Conservation (phyloP, 2,329 filamentous ascomycete species). For the Penicillium sp. region DNA sequence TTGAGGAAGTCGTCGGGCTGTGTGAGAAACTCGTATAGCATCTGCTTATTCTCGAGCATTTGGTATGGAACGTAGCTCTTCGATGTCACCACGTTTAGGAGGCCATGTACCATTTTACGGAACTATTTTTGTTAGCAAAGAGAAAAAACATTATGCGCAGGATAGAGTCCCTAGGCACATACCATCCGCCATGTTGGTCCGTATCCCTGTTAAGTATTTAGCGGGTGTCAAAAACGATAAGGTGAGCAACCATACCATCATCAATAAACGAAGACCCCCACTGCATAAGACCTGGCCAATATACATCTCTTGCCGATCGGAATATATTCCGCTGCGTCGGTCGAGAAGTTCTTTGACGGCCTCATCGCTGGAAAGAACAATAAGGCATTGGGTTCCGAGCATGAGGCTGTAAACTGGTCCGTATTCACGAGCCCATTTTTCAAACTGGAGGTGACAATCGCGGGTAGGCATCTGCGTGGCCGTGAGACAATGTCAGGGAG, state of each 20-base stretch:
- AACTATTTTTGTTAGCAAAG: slow-evolving; percentile 15
- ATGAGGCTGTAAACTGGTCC: slow-evolving; percentile 59
- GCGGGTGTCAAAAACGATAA: background rate
- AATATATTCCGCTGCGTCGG: slow-evolving; percentile 56
- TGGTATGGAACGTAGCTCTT: slow-evolving; percentile 61
- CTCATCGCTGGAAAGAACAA: slow-evolving; percentile 53
- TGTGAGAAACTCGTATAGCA: slow-evolving; percentile 54
- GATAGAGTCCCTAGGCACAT: background rate
- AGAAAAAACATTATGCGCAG: background rate
- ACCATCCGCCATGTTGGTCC: slow-evolving; percentile 7
- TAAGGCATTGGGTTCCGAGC: slow-evolving; percentile 53
- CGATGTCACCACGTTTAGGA: slow-evolving; percentile 54
- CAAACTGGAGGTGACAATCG: slow-evolving; percentile 1
- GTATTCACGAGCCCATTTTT: slow-evolving; percentile 56
- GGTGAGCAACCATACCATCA: slow-evolving; percentile 32
- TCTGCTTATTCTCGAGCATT: slow-evolving; percentile 60
- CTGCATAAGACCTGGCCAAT: slow-evolving; percentile 46
- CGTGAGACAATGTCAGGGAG: background rate
- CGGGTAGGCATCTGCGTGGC: background rate
- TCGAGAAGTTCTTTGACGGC: slow-evolving; percentile 60
- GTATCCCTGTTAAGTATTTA: background rate
- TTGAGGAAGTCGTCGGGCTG: slow-evolving; percentile 48
- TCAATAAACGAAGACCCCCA: slow-evolving; percentile 34
- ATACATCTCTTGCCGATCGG: slow-evolving; percentile 52
- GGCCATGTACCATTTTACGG: slow-evolving; percentile 47